phyloP scores from a whole-genome alignment of 202 grass and related monocot genomes.

The Brachypodium distachyon region DNA sequence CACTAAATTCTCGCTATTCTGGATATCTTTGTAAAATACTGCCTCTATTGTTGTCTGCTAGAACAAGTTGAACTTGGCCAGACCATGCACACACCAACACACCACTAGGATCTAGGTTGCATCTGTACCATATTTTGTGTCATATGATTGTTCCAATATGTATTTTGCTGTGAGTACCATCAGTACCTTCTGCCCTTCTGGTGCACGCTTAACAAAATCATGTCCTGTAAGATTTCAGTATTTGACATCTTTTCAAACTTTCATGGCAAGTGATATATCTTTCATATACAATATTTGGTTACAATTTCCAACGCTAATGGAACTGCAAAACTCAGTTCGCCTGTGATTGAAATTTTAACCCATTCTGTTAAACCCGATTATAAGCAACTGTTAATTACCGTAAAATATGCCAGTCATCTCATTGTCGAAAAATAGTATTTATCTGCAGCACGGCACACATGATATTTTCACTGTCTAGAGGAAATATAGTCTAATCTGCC shows the following conservation, averaged over 20 bases:
- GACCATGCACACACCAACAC: background rate
- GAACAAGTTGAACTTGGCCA: background rate
- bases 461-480: background rate
- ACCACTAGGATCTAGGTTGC: background rate
- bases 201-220: background rate
- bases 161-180: background rate
- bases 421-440: background rate
- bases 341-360: background rate
- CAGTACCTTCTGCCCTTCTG: background rate
- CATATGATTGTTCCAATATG: background rate
- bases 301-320: background rate
- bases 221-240: background rate
- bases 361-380: background rate
- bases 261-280: background rate
- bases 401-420: background rate
- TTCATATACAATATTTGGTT: background rate
- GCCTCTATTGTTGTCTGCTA: background rate
- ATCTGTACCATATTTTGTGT: background rate
- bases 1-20: background rate
- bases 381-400: background rate
- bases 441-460: background rate
- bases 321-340: background rate
- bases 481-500: slow-evolving; percentile 9
- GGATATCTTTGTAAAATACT: no score
- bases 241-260: slow-evolving; percentile 1